Evolutionary conservation across 2,329 filamentous ascomycete genomes (phyloP), one percentile per base, ranked within the genome.

Genomic region (Cordyceps militaris): DNA sequence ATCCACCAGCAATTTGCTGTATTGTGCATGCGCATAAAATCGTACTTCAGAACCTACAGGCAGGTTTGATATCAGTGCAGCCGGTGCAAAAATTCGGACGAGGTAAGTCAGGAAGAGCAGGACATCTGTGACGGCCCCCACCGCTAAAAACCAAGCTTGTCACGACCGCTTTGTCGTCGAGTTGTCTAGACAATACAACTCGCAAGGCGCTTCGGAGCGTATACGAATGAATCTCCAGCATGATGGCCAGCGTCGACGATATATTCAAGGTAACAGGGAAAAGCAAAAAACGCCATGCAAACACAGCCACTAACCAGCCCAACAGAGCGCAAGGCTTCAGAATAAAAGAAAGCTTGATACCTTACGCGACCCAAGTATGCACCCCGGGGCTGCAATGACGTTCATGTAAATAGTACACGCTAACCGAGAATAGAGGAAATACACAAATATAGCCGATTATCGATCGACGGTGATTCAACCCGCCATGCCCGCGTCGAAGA

Each of bases 271-370:
- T 68, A 60, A 10, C 48, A 23, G 46, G 42, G 54, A 43, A 13
- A n/a, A 36, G 24, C 24, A 38, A 16, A n/a, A 56, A 32, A 40
- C 11, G 14, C 6, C 16, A 21, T 36, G 14, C 58, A 36, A 23
- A 28, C 42, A 47, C 52, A 36, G 48, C 61, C 49, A 59, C 61
- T 61, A 34, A 61, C 59, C 71, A 57, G 57, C 14, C 40, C 59
- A 24, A 59, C 63, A 74, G 74, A 73, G 71, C 60, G 70, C 76
- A 21, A 76, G 78, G 59, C 67, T 75, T 32, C 69, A 76, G 57
- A 79, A 77, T 73, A 88, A 88, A 69, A 79, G 84, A 64, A 87
- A 86, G 70, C 73, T 85, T 56, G 83, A 86, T 60, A 76, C 81
- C 19, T 70, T 83, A 60, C 77, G 77, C 66, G 82, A 87, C 69